These are phyloP conservation scores for Acacia concinna DNA, from an alignment of 331 rosid genomes.

Conservation along the genomic window DNA sequence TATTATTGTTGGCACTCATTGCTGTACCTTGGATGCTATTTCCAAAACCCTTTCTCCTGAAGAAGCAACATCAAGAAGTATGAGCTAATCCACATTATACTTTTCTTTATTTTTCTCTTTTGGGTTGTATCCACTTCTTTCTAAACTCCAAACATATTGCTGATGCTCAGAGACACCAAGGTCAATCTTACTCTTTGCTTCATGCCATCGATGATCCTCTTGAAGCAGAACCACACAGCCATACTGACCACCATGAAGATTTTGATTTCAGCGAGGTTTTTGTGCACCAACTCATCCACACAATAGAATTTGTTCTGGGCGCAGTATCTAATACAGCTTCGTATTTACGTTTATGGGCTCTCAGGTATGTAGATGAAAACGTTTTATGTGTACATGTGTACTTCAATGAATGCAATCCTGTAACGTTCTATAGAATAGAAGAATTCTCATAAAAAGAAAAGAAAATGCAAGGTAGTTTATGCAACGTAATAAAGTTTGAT, in stretches of 20 bases:
- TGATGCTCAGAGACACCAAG: conserved; percentile 67
- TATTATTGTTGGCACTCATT: conserved; percentile 71
- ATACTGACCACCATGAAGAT: conserved; percentile 60
- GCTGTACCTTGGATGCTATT: conserved; percentile 98
- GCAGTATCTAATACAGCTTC: conserved; percentile 98
- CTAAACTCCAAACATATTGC: conserved; percentile 23
- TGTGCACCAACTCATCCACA: conserved; percentile 96
- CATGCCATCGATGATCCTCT: conserved; percentile 53
- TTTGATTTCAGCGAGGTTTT: conserved; percentile 88
- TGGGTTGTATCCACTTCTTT: conserved; percentile 9
- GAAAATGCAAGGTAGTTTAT: no score
- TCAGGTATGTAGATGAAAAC: conserved; percentile 56
- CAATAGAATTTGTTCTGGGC: conserved; percentile 94
- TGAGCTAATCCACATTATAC: background rate
- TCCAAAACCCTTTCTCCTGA: conserved; percentile 90
- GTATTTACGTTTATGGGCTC: conserved; percentile 95
- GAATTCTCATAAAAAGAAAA: no score
- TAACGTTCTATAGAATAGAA: background rate
- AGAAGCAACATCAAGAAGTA: conserved; percentile 79
- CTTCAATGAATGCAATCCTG: background rate
- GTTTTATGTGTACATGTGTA: background rate
- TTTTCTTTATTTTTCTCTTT: background rate
- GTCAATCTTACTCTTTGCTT: conserved; percentile 64
- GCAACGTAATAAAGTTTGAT: no score
- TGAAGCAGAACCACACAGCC: conserved; percentile 49